Evolutionary conservation across 352 stramenopile species (phyloP).

Genomic region (Pythium monospermum): DNA sequence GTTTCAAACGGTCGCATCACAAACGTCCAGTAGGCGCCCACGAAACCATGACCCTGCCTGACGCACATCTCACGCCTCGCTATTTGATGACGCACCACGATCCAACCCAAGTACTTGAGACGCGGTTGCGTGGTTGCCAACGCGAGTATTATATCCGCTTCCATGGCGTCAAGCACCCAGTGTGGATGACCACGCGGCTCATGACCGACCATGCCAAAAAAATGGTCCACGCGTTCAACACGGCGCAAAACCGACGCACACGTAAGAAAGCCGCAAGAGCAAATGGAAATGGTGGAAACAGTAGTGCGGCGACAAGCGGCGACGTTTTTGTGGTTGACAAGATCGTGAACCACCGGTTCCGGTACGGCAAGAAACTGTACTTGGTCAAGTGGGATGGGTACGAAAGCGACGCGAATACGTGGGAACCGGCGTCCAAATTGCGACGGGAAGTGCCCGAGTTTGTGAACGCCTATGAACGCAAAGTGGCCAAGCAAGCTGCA

Average conservation of each 20-base stretch:
- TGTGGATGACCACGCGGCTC: not conserved
- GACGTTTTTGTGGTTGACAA: too few species aligned
- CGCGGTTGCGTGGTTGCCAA: not conserved
- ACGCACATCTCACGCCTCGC: too few species aligned
- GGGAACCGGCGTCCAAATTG: not conserved
- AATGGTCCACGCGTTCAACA: slow-evolving; percentile 3
- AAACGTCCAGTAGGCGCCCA: too few species aligned
- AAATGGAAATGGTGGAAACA: too few species aligned
- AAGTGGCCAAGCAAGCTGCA: not conserved
- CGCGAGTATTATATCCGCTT: slow-evolving; percentile 8
- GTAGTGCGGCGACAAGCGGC: too few species aligned
- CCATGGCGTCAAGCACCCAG: not conserved
- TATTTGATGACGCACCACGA: not conserved
- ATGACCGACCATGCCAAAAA: not conserved
- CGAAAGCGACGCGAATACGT: not conserved
- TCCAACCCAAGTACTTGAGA: not conserved
- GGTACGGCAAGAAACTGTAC: not conserved
- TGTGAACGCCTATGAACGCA: not conserved
- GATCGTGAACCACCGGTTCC: too few species aligned
- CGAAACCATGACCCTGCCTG: too few species aligned
- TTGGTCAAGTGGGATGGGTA: not conserved
- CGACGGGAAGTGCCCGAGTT: not conserved
- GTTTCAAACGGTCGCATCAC: too few species aligned
- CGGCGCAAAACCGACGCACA: not conserved
- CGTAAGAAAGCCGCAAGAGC: not conserved